These are phyloP conservation scores for Candida coquimbonensis DNA, from an alignment of 805 yeast genomes.

Conservation along the genomic window DNA sequence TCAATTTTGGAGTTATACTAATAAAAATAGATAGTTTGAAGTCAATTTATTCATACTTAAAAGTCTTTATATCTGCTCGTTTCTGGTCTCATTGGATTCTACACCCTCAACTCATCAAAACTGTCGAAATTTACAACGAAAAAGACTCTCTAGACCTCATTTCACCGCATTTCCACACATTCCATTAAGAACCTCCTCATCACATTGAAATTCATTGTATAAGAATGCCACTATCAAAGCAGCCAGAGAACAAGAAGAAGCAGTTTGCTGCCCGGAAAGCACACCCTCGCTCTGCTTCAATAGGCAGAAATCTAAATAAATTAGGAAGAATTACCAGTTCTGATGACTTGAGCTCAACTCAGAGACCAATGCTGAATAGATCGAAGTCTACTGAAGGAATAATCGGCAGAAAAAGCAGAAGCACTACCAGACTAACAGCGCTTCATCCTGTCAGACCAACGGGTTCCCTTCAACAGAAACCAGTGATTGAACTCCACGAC, in stretches of 20 bases:
- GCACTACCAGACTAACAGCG: conserved; percentile 17
- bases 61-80: too few species aligned
- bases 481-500: conserved; percentile 12
- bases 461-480: conserved; percentile 16
- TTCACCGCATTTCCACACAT: background rate
- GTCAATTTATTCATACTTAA: too few species aligned
- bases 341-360: conserved; percentile 14
- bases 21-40: too few species aligned
- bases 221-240: conserved; percentile 4
- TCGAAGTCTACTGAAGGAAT: conserved; percentile 20
- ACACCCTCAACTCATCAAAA: too few species aligned
- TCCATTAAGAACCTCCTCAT: background rate
- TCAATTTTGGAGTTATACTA: too few species aligned
- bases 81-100: too few species aligned
- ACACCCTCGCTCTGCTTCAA: conserved; percentile 21
- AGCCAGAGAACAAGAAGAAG: conserved; percentile 13
- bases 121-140: too few species aligned
- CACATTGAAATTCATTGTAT: background rate
- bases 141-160: background rate
- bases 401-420: conserved; percentile 12
- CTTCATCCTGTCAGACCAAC: conserved; percentile 18
- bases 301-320: conserved; percentile 21
- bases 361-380: conserved; percentile 17
- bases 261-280: conserved; percentile 17
- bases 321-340: conserved; percentile 16